Percentiles rank a stretch among this genome's conserved stretches.
Evolutionary conservation across 345 rosid species (phyloP).

Genomic region (Gossypium longicalyx): DNA sequence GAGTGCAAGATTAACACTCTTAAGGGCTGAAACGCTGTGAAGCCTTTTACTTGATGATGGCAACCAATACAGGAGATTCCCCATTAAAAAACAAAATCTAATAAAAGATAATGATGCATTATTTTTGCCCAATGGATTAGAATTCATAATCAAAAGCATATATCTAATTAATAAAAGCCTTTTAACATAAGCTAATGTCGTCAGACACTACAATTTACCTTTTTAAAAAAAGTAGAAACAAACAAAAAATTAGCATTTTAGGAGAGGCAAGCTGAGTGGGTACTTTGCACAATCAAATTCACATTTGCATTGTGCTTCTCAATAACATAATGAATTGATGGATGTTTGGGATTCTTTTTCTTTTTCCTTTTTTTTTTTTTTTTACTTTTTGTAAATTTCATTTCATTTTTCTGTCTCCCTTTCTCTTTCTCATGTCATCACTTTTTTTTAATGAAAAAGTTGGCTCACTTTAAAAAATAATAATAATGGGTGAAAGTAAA

Average conservation of each 20-base stretch:
- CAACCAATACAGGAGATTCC: too few species aligned
- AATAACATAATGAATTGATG: not conserved
- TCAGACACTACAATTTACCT: not conserved
- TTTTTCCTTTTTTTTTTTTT: too few species aligned
- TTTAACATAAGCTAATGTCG: too few species aligned
- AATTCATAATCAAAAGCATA: too few species aligned
- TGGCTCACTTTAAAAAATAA: slow-evolving; percentile 11
- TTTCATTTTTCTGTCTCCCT: not conserved
- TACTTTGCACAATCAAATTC: slow-evolving; percentile 7
- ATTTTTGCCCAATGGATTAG: too few species aligned
- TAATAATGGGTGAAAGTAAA: too few species aligned
- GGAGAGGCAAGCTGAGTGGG: not conserved
- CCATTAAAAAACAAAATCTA: too few species aligned
- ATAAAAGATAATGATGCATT: too few species aligned
- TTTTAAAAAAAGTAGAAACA: not conserved
- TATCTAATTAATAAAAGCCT: too few species aligned
- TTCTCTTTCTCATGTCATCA: slow-evolving; percentile 20
- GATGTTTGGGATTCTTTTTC: not conserved
- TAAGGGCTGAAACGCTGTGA: too few species aligned
- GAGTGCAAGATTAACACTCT: too few species aligned
- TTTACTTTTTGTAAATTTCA: not conserved
- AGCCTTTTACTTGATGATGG: too few species aligned
- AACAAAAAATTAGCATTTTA: not conserved
- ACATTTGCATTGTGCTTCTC: slow-evolving; percentile 11
- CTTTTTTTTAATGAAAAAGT: slow-evolving; percentile 11